A percentile compares a stretch with the other conserved stretches of the same genome.
These are phyloP conservation scores for Senecio squalidus DNA, from an alignment of 140 eudicot species.

Conservation along the genomic window DNA sequence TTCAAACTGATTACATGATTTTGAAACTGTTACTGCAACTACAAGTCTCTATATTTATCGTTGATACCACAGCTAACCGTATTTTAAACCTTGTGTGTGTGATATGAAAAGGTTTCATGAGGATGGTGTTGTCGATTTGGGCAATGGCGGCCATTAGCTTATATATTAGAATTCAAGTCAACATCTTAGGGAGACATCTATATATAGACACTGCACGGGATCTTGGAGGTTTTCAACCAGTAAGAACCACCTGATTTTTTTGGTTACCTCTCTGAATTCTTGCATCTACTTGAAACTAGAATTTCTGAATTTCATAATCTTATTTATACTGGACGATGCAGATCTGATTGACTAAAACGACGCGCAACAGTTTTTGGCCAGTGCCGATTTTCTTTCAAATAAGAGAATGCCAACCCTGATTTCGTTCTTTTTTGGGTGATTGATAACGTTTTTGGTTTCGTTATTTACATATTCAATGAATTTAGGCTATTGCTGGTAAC, in stretches of 20 bases:
- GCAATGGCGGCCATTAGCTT: conserved; percentile 80
- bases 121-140: conserved; percentile 82
- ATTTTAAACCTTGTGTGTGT: conserved; percentile 7
- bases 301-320: conserved; percentile 6
- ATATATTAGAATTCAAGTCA: conserved; percentile 89
- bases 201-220: conserved; percentile 87
- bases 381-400: conserved; percentile 81
- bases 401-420: conserved; percentile 57
- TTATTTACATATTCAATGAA: too few species aligned
- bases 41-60: too few species aligned
- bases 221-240: conserved; percentile 67
- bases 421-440: too few species aligned
- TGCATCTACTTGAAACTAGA: conserved; percentile 3
- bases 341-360: conserved; percentile 58
- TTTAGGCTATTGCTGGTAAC: too few species aligned
- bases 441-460: too few species aligned
- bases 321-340: conserved; percentile 60
- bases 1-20: too few species aligned
- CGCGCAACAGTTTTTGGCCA: conserved; percentile 71
- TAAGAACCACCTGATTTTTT: conserved; percentile 36
- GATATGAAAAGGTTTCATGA: conserved; percentile 66
- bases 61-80: not conserved
- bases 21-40: too few species aligned
- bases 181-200: conserved; percentile 92
- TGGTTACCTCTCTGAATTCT: not conserved